Evolutionary conservation across 2,329 filamentous ascomycete species (phyloP), one percentile per base, ranked within the genome.

Genomic region (Fusarium abutilonis): DNA sequence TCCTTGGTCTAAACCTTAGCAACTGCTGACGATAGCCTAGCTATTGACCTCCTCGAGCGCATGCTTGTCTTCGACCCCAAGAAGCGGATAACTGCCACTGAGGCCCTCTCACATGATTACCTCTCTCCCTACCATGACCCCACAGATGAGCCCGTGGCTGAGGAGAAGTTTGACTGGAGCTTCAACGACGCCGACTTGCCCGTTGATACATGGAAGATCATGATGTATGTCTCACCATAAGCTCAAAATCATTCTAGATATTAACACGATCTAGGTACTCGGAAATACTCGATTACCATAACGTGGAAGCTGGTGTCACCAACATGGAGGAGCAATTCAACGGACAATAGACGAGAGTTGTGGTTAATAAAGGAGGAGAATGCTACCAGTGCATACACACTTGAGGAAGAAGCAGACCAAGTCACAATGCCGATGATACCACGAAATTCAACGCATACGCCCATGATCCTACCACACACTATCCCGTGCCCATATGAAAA

Each of bases 201-300:
- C 1, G 93, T 98, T 46, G 95, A 99, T 75, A 97, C 93, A n/a
- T 99, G 95, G 95, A 99, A 99, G 82, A 97, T 99, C 75, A 99
- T 98, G 95, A 99, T 99, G 95, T 97, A 83, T 74, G 90, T 49
- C 14, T 10, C 8, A 9, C 32, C 13, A 15, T 14, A 21, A 32
- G 13, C 19, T 4, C 6, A 10, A 1, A 17, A 3, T 10, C 14
- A 38, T 17, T n/a, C 10, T 11, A 45, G 14, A 15, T 31, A 28
- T 48, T 68, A 56, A 70, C 51, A 46, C 32, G 6, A 28, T 11
- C 1, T 74, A 97, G 93, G 93, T 98, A 98, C 83, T 97, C 93
- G 48, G 94, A 98, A 78, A 98, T 99, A 71, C 89, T 98, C 71
- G 93, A 98, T 78, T 98, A 97, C 79, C 95, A 98, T 80, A 97